These are phyloP conservation scores for Cubamyces lactineus DNA, from an alignment of 768 basidiomycete genomes.

Conservation along the genomic window DNA sequence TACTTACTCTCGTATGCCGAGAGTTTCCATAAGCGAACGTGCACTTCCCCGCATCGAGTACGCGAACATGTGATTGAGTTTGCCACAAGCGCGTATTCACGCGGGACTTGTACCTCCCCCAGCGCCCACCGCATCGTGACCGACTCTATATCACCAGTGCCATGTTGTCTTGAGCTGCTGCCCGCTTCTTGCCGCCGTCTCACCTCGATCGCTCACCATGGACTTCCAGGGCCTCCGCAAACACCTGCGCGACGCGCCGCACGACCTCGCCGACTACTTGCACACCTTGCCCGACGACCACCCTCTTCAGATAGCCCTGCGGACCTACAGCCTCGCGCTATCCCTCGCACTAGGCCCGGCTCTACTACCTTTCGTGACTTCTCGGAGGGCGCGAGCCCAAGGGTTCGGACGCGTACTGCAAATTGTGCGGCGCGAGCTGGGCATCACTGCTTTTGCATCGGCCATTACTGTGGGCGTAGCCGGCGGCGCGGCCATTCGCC, in stretches of 20 bases:
- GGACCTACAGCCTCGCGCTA: constrained; percentile 69
- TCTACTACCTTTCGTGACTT: constrained; percentile 54
- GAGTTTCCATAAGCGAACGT: constrained; percentile 4
- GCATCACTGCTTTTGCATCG: constrained; percentile 67
- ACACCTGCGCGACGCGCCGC: constrained; percentile 13
- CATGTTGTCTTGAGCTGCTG: not conserved
- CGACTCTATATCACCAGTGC: constrained; percentile 2
- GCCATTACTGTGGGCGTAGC: constrained; percentile 66
- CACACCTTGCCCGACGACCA: constrained; percentile 42
- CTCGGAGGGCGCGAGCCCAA: constrained; percentile 32
- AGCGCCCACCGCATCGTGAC: not conserved
- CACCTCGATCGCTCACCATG: not conserved
- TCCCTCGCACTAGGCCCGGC: constrained; percentile 70
- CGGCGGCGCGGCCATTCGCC: constrained; percentile 60
- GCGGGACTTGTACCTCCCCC: not conserved
- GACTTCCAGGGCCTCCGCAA: not conserved
- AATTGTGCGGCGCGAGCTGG: constrained; percentile 60
- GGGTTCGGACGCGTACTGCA: constrained; percentile 32
- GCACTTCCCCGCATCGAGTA: constrained; percentile 6
- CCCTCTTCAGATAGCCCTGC: constrained; percentile 59
- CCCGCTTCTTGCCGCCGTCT: not conserved
- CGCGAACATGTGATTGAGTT: constrained; percentile 5
- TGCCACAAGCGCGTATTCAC: not conserved
- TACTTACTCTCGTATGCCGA: constrained; percentile 10
- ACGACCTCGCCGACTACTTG: constrained; percentile 25